A percentile compares a stretch with the other conserved stretches of the same genome.
Conservation (phyloP, 2,329 filamentous ascomycete species). For the Fusarium stilboides region DNA sequence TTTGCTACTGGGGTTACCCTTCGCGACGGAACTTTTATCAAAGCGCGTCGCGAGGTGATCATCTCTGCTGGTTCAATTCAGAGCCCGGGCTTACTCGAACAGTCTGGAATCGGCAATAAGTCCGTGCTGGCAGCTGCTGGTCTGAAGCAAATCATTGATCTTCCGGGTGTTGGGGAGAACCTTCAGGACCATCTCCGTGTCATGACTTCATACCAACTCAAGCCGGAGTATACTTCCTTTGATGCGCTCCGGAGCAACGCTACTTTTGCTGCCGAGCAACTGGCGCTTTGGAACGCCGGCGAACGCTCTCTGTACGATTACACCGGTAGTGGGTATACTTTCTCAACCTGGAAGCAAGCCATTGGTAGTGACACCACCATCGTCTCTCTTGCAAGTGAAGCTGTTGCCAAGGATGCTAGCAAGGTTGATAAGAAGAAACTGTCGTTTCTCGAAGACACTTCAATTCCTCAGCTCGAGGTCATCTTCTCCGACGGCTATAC, state of each 20-base stretch:
- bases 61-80: conserved; percentile 65
- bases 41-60: conserved; percentile 45
- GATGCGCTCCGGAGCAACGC: conserved; percentile 41
- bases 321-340: conserved; percentile 39
- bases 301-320: conserved; percentile 43
- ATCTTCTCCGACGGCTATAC: conserved; percentile 53
- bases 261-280: conserved; percentile 33
- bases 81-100: conserved; percentile 70
- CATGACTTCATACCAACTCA: conserved; percentile 54
- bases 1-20: conserved; percentile 41
- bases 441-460: conserved; percentile 54
- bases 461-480: conserved; percentile 49
- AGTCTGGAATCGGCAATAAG: conserved; percentile 68
- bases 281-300: conserved; percentile 40
- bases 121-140: conserved; percentile 62
- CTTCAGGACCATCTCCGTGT: conserved; percentile 56
- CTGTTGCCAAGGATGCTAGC: conserved; percentile 48
- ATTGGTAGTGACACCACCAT: conserved; percentile 32
- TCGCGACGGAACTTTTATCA: conserved; percentile 27
- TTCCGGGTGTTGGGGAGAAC: conserved; percentile 68
- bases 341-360: conserved; percentile 44
- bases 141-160: conserved; percentile 65
- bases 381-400: conserved; percentile 38
- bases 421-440: conserved; percentile 59
- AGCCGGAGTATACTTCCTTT: conserved; percentile 26